These are phyloP conservation scores for Poa pratensis DNA, from an alignment of 176 grass and related monocot genomes.

Conservation along the genomic window DNA sequence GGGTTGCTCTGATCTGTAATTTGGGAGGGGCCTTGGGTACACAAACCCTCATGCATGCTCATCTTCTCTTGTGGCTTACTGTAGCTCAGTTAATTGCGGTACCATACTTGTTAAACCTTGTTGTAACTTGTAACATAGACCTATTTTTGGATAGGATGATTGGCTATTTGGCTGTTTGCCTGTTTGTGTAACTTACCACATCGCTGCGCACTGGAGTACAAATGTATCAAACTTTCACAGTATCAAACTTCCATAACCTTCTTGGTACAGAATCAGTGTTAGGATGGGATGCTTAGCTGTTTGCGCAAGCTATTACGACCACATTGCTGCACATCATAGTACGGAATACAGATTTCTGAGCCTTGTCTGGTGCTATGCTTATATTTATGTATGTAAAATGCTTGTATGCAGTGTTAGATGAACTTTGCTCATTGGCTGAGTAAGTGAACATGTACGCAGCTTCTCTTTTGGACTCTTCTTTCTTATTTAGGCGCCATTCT, in stretches of 20 bases:
- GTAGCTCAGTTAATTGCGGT: constrained; percentile 6
- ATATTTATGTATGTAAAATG: background rate
- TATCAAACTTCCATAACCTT: background rate
- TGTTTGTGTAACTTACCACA: background rate
- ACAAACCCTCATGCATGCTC: background rate
- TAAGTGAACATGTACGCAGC: constrained; percentile 2
- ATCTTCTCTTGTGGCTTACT: background rate
- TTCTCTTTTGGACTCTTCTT: background rate
- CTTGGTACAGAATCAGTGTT: background rate
- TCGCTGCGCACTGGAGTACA: background rate
- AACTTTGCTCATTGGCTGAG: background rate
- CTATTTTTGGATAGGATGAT: background rate
- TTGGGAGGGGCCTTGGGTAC: background rate
- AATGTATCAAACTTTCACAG: background rate
- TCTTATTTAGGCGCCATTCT: background rate
- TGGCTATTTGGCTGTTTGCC: background rate
- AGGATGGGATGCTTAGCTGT: background rate
- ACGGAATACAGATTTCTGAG: background rate
- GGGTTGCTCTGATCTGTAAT: constrained; percentile 21
- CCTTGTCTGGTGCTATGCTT: background rate
- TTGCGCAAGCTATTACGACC: background rate
- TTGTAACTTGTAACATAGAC: background rate
- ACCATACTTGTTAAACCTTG: constrained; percentile 11
- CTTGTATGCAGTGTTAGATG: background rate
- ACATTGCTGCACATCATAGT: background rate